Percentiles rank a stretch among this genome's conserved stretches.
phyloP scores from a whole-genome alignment of 805 yeast species.

The Schwanniomyces yamadae region DNA sequence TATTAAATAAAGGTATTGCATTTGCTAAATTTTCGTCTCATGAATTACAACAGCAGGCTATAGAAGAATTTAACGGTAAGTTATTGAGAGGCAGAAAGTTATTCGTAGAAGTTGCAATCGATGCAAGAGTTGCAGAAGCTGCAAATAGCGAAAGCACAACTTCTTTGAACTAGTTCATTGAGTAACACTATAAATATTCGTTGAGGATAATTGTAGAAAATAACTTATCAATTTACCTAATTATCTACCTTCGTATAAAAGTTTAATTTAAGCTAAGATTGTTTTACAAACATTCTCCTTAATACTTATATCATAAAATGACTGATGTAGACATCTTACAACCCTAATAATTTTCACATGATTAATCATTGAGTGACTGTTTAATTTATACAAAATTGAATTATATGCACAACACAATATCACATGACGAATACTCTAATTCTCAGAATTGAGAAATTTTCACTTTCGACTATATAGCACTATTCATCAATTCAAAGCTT shows the following conservation, averaged over 20 bases:
- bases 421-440: background rate
- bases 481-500: background rate
- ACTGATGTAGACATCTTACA: too few species aligned
- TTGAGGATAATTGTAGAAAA: too few species aligned
- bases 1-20: constrained; percentile 63
- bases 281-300: too few species aligned
- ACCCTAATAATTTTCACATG: constrained; percentile 1
- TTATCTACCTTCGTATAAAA: too few species aligned
- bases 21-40: constrained; percentile 60
- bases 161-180: too few species aligned
- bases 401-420: background rate
- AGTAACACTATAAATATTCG: background rate
- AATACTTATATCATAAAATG: too few species aligned
- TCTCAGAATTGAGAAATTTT: constrained; percentile 1
- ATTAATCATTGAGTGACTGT: constrained; percentile 1
- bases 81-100: constrained; percentile 64
- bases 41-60: constrained; percentile 68
- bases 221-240: too few species aligned
- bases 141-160: constrained; percentile 25
- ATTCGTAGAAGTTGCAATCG: constrained; percentile 71
- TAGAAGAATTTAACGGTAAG: constrained; percentile 65
- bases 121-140: constrained; percentile 39
- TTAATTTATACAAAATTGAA: background rate
- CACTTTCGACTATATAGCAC: constrained; percentile 1
- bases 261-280: too few species aligned